Percentiles rank a stretch among this genome's conserved stretches.
phyloP scores from a whole-genome alignment of 164 flowering plant genomes.

The Tetracentron sinense region DNA sequence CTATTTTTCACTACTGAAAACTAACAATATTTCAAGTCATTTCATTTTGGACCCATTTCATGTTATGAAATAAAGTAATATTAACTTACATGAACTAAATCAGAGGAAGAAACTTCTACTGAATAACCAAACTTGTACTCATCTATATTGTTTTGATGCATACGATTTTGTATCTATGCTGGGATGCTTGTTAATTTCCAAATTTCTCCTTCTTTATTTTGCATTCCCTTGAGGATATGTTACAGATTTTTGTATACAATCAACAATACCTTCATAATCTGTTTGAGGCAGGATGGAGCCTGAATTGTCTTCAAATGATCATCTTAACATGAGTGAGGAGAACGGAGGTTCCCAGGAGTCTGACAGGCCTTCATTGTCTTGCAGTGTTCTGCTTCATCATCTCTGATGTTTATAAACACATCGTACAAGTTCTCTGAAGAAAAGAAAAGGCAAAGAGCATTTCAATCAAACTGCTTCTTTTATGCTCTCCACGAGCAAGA shows the following conservation, averaged over 20 bases:
- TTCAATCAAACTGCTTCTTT: no score
- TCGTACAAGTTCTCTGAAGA: constrained; percentile 84
- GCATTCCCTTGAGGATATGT: constrained; percentile 12
- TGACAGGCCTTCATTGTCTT: constrained; percentile 98
- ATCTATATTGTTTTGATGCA: background rate
- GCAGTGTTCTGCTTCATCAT: constrained; percentile 96
- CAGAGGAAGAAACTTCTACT: background rate
- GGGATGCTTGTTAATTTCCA: no score
- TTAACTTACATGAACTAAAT: background rate
- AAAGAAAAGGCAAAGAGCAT: constrained; percentile 4
- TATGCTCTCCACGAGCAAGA: no score
- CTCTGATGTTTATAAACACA: constrained; percentile 81
- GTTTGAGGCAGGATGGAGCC: constrained; percentile 39
- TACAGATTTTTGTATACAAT: constrained; percentile 71
- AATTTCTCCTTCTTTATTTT: background rate
- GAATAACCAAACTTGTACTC: constrained; percentile 1
- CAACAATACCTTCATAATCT: constrained; percentile 80
- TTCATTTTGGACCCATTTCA: no score
- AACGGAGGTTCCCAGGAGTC: constrained; percentile 75
- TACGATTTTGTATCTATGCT: background rate
- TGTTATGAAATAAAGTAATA: no score
- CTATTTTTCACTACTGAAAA: no score
- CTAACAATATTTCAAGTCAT: no score
- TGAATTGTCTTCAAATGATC: constrained; percentile 33
- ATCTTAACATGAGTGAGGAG: constrained; percentile 67